These are phyloP conservation scores for Spongispora temasekensis DNA, from an alignment of 1,284 basidiomycete genomes.

Conservation along the genomic window DNA sequence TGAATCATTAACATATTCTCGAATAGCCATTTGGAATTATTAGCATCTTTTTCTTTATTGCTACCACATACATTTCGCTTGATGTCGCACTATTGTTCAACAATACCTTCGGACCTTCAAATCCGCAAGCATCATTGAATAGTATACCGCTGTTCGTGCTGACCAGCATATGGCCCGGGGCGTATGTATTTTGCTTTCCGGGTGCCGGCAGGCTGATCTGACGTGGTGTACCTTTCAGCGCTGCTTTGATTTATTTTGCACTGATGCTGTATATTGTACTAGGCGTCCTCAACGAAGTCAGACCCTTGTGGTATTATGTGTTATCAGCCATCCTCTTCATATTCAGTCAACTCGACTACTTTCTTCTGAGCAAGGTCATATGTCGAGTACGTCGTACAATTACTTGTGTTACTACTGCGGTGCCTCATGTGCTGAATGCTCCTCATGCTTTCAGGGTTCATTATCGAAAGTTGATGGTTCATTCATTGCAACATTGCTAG, in stretches of 20 bases:
- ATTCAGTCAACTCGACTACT: conserved; percentile 74
- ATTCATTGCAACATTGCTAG: conserved; percentile 77
- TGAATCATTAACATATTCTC: conserved; percentile 6
- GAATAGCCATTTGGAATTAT: conserved; percentile 65
- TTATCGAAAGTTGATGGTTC: conserved; percentile 73
- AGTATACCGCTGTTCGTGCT: conserved; percentile 77
- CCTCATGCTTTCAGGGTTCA: conserved; percentile 47
- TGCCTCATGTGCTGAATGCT: conserved; percentile 8
- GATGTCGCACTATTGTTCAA: conserved; percentile 74
- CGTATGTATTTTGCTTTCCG: conserved; percentile 42
- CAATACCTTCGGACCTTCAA: conserved; percentile 56
- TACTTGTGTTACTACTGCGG: not conserved
- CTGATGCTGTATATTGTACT: conserved; percentile 80
- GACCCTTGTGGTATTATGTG: conserved; percentile 72
- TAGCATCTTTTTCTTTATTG: conserved; percentile 61
- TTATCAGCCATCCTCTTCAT: conserved; percentile 70
- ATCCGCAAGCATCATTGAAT: conserved; percentile 54
- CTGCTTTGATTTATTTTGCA: conserved; percentile 63
- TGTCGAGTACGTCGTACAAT: conserved; percentile 58
- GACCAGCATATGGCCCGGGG: conserved; percentile 82
- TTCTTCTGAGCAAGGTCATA: conserved; percentile 74
- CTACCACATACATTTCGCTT: conserved; percentile 76
- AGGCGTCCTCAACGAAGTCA: conserved; percentile 65
- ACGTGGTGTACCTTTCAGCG: conserved; percentile 42
- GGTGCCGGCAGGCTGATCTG: not conserved